Base-by-base conservation (phyloP, 306 rosid species). In the Bauhinia variegata region DNA sequence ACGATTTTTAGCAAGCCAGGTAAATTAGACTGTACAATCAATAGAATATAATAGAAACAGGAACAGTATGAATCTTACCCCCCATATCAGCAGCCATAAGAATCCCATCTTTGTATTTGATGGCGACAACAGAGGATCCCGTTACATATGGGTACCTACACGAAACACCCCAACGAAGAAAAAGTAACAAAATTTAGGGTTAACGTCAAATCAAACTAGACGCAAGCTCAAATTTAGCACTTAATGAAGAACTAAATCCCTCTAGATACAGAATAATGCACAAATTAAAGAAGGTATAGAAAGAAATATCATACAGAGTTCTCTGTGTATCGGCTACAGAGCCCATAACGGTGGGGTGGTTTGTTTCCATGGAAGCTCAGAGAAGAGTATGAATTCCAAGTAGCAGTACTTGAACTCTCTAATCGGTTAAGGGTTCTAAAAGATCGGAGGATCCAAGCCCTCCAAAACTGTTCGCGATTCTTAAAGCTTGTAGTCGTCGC, bases 41-140 rank as follows among this genome's bases (percentile, higher is more conserved):
- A 41, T 3, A 11, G 2, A 41, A 11, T 48, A 48, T 6, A 48
- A 8, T 18, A 34, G 6, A 18, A 4, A 6, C 11, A 14, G 38
- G 11, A 34, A 44, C 7, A 17, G 49, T 37, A 44, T 30, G 48
- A 47, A 73, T 37, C 80, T 62, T 7, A 86, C 88, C 91, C 83
- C 88, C 86, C 88, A 86, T 80, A 72, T 86, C 86, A 48, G 91
- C 53, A 65, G 71, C 84, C 91, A 86, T 82, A 34, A 86, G 73
- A 70, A 86, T 80, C 18, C 84, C 88, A 86, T 86, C 88, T 68
- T 80, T 86, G 79, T 82, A 86, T 67, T 86, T 86, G 63, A 86
- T 49, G 44, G 86, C 84, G 50, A 86, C 88, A 3, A 86, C 86
- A 23, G 88, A 86, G 4, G 86, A 72, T 7, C 91, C 84, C 11